Base-by-base conservation (phyloP, 768 basidiomycete species). In the Lactifluus subvellereus region DNA sequence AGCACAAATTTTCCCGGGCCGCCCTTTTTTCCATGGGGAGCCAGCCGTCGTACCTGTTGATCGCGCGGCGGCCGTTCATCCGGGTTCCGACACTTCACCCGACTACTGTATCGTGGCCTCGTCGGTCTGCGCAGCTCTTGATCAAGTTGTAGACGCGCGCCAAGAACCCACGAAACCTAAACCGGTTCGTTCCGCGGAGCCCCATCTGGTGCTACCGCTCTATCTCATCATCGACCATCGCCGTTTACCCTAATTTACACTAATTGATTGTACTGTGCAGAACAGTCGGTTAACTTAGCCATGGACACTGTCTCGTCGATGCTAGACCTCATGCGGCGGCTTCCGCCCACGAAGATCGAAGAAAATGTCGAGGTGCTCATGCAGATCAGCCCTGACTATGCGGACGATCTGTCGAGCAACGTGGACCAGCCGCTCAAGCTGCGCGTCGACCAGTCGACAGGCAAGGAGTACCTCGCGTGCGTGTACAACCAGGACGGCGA, bases 401-500 rank as follows among this genome's bases (percentile, higher is more conserved):
- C 94, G 8, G 97, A 98, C 71, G 97, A 98, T 77, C 83, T 99
- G 20, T 80, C 97, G 51, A 89, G 91, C 49, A 93, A 89, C 66
- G 94, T 98, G 62, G 97, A 99, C 79, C 91, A 95, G 72, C 96
- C 96, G 8, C 79, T 98, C 64, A 85, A 88, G 73, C 78, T 95
- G 59, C 80, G 81, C 76, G 85, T 81, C 38, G 95, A 98, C 79
- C 82, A 79, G 56, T 83, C 84, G 18, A 89, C 88, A 0, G 92
- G 92, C 32, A 83, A 83, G 69, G 94, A 98, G 50, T 99, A 93
- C 73, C 85, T 99, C 45, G 88, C 89, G 10, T 95, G 95, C 72
- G 92, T 94, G 72, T 97, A 95, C 71, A 95, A 95, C 76, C 80
- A 89, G 35, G 94, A 95, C 72, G 93, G 92, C 11, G 91, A 94